Conservation (phyloP, 345 rosid genomes). For the Acer yangbiense region DNA sequence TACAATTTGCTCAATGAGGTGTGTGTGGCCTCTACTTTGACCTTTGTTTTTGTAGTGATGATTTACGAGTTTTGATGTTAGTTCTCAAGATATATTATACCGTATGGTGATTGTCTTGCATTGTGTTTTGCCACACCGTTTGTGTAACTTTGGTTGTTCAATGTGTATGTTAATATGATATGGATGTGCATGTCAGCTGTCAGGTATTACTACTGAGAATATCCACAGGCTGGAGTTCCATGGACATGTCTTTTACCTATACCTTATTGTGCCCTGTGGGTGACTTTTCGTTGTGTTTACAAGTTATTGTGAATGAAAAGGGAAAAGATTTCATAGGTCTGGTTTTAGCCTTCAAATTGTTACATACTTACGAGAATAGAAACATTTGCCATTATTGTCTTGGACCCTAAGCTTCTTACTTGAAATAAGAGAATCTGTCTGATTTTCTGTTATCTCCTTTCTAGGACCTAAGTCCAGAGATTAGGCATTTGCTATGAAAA, state of each 20-base stretch:
- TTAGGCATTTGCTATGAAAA: neutral
- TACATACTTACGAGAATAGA: no score
- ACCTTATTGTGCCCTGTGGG: neutral
- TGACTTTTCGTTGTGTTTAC: neutral
- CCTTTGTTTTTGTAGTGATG: neutral
- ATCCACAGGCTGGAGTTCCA: neutral
- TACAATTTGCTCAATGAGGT: conserved; percentile 56
- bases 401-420: no score
- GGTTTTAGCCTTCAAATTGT: no score
- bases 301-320: no score
- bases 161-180: neutral
- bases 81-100: neutral
- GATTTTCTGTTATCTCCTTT: neutral
- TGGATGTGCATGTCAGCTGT: neutral
- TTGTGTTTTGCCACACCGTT: neutral
- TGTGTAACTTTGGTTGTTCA: neutral
- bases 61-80: neutral
- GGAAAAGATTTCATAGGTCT: no score
- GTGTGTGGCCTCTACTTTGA: conserved; percentile 6
- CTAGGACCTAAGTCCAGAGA: neutral
- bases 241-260: neutral
- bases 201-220: neutral
- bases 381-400: no score
- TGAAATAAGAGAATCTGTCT: neutral
- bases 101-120: neutral